Percentiles rank a stretch among this genome's conserved stretches.
Conservation (phyloP, 441 rosid genomes). For the Capsella rubella region DNA sequence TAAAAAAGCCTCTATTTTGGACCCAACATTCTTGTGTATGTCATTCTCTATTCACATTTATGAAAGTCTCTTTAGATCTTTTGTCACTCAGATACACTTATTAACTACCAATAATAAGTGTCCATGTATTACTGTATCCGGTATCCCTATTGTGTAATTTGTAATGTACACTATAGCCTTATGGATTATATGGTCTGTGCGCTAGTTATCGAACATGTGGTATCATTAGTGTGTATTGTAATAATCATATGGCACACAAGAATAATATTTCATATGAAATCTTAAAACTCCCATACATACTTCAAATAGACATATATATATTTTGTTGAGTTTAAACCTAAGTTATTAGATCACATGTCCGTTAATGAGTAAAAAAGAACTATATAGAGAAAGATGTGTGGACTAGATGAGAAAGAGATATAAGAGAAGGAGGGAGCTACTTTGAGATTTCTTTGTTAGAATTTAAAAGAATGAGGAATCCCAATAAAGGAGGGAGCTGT, state of each 20-base stretch:
- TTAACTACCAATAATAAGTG: not conserved
- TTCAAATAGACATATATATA: too few species aligned
- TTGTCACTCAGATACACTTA: constrained; percentile 34
- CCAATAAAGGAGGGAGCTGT: constrained; percentile 65
- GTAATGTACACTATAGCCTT: constrained; percentile 13
- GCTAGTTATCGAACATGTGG: not conserved
- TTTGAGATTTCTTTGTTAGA: constrained; percentile 4
- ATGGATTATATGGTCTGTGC: not conserved
- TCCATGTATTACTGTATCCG: not conserved
- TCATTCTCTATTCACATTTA: constrained; percentile 45
- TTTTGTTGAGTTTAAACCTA: too few species aligned
- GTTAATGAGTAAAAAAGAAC: not conserved
- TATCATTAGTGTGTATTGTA: not conserved
- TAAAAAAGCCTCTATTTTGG: constrained; percentile 65
- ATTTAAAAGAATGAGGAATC: constrained; percentile 67
- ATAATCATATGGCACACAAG: not conserved
- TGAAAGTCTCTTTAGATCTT: constrained; percentile 37
- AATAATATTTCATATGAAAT: not conserved
- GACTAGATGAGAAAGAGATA: not conserved
- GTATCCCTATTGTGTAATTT: not conserved
- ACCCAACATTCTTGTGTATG: constrained; percentile 57
- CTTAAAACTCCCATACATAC: too few species aligned
- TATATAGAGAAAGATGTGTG: not conserved
- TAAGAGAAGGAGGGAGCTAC: constrained; percentile 1
- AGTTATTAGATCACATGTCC: too few species aligned